Evolutionary conservation across 2,329 filamentous ascomycete genomes (phyloP).

Genomic region (Fusarium acutatum): DNA sequence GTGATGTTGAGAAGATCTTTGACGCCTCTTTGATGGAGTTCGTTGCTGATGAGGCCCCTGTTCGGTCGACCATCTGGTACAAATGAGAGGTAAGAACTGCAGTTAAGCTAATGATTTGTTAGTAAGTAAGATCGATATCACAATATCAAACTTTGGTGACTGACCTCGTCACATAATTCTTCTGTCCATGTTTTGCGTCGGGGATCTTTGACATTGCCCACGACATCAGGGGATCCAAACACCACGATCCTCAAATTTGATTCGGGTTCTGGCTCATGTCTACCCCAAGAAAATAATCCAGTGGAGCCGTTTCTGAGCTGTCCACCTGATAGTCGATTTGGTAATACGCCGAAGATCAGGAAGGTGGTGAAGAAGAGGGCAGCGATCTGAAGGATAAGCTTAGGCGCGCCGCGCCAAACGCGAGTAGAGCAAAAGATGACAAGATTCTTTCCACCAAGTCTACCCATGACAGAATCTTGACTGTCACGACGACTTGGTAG

Average conservation of each 20-base stretch:
- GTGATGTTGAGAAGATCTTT: slow-evolving; percentile 49
- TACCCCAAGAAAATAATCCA: slow-evolving; percentile 32
- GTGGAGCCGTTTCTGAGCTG: slow-evolving; percentile 36
- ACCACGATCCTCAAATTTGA: slow-evolving; percentile 58
- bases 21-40: slow-evolving; percentile 56
- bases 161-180: slow-evolving; percentile 57
- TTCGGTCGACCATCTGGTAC: slow-evolving; percentile 56
- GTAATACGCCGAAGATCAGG: slow-evolving; percentile 41
- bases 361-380: slow-evolving; percentile 40
- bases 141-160: background rate
- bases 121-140: background rate
- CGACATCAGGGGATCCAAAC: slow-evolving; percentile 59
- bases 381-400: slow-evolving; percentile 42
- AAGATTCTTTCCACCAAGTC: slow-evolving; percentile 41
- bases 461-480: slow-evolving; percentile 33
- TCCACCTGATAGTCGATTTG: slow-evolving; percentile 34
- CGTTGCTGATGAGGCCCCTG: slow-evolving; percentile 62
- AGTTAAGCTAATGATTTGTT: slow-evolving; percentile 51
- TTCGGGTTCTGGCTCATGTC: slow-evolving; percentile 34
- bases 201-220: slow-evolving; percentile 50
- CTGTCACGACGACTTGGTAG: slow-evolving; percentile 18
- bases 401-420: slow-evolving; percentile 50
- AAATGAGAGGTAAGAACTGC: slow-evolving; percentile 56
- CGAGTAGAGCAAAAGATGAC: slow-evolving; percentile 53
- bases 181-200: slow-evolving; percentile 55